Evolutionary conservation across 805 yeast genomes (phyloP), one percentile per base, ranked within the genome.

Genomic region (Candida peoriensis): DNA sequence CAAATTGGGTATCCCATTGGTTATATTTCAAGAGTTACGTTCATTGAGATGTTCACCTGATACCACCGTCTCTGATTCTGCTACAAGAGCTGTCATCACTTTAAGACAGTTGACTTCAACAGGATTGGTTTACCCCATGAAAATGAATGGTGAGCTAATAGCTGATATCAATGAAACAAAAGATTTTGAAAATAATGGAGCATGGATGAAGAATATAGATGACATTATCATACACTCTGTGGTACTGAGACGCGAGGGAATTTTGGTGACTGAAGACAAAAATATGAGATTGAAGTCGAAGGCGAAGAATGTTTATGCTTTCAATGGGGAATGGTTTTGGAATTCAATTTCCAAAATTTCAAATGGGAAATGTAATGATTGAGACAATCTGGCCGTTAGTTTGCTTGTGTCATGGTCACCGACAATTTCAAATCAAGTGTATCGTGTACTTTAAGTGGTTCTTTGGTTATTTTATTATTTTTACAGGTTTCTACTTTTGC

Each of bases 11-110:
- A 75, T 82, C 5, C 89, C 93, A 27, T 61, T 83, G 38, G 78
- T 84, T 14, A 86, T 83, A 6, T 83, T 82, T 52, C 90, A 82
- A 60, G 93, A 83, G 50, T 61, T 83, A 40, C 60, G 90, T 47
- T 78, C 85, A 6, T 59, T 83, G 41, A 61, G 90, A 39, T 74
- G 81, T 46, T 78, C 86, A 1, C 72, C 76, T 13, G 93, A 83
- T 52, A 79, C 78, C 2, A 73, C 81, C 4, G 78, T 83, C 14
- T 75, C 86, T 2, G 93, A 83, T 53, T 81, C 88, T 3, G 90
- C 90, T 0, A 81, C 90, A 0, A 61, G 94, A 33, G 83, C 88
- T 1, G 88, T 83, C 6, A 79, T 83, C 4, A 79, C 82, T 6
- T 69, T 81, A 26, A 64, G 89, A 41, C 88, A 81, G 48, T 59